A percentile compares a stretch with the other conserved stretches of the same genome.
phyloP scores from a whole-genome alignment of 768 basidiomycete species.

The Tulasnella sp. region DNA sequence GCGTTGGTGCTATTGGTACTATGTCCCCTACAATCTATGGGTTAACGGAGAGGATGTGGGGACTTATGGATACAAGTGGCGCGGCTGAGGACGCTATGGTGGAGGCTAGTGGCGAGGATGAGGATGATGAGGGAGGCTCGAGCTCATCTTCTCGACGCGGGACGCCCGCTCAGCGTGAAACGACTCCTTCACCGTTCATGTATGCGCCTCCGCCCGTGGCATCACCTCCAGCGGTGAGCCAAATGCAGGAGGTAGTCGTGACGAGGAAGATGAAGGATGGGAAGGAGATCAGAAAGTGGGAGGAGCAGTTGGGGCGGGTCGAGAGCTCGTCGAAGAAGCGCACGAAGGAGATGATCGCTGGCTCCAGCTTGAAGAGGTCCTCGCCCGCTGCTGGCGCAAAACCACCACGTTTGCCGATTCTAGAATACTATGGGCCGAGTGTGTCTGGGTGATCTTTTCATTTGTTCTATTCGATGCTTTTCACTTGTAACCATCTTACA shows the following conservation, averaged over 20 bases:
- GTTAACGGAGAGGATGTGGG: conserved; percentile 1
- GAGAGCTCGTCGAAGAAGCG: conserved; percentile 46
- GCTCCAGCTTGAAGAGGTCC: too few species aligned
- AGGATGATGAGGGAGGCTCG: background rate
- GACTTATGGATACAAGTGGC: conserved; percentile 7
- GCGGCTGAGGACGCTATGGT: too few species aligned
- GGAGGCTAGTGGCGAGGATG: background rate
- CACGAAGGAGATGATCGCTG: conserved; percentile 28
- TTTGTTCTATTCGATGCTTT: too few species aligned
- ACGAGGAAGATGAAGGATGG: conserved; percentile 20
- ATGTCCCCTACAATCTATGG: background rate
- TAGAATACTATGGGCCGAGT: too few species aligned
- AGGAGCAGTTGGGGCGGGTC: conserved; percentile 62
- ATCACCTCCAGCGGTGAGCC: background rate
- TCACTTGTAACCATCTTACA: too few species aligned
- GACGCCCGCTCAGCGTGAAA: background rate
- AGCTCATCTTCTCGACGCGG: background rate
- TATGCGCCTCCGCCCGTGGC: conserved; percentile 2
- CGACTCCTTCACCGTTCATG: background rate
- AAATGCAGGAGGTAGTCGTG: background rate
- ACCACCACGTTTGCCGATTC: too few species aligned
- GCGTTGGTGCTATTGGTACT: conserved; percentile 5
- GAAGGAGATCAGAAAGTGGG: conserved; percentile 50
- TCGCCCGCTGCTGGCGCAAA: too few species aligned
- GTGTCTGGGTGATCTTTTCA: too few species aligned